A percentile compares a stretch with the other conserved stretches of the same genome.
phyloP scores from a whole-genome alignment of 1,284 basidiomycete species.

The Trametes hirsuta region DNA sequence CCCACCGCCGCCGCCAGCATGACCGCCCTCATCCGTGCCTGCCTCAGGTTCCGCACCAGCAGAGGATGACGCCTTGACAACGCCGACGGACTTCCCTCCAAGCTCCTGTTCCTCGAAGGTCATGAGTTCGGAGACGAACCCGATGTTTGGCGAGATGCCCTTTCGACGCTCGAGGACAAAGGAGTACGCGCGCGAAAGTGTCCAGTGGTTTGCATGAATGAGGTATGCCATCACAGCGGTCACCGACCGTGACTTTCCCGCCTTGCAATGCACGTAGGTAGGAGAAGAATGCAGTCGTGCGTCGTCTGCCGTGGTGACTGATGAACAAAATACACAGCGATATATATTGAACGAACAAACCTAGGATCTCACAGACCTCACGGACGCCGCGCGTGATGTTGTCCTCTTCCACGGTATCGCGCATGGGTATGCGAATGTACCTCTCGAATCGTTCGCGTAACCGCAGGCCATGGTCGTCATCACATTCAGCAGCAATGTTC shows the following conservation, averaged over 20 bases:
- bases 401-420: constrained; percentile 94
- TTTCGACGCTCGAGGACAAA: constrained; percentile 90
- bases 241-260: constrained; percentile 95
- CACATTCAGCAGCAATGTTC: constrained; percentile 91
- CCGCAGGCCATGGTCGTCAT: constrained; percentile 76
- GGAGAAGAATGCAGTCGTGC: constrained; percentile 87
- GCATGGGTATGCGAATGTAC: constrained; percentile 88
- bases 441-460: constrained; percentile 74
- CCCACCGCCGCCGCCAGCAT: constrained; percentile 27
- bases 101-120: constrained; percentile 91
- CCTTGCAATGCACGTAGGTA: constrained; percentile 96
- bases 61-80: constrained; percentile 52
- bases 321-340: background rate
- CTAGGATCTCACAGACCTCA: constrained; percentile 85
- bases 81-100: constrained; percentile 80
- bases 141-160: constrained; percentile 97
- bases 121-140: constrained; percentile 97
- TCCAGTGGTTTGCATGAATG: constrained; percentile 96
- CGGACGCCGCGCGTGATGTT: constrained; percentile 83
- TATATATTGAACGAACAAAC: constrained; percentile 48
- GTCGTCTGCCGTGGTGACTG: constrained; percentile 63
- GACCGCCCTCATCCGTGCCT: constrained; percentile 31
- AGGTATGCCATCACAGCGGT: constrained; percentile 97
- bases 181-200: constrained; percentile 85
- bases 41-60: constrained; percentile 24